Evolutionary conservation across 306 rosid species (phyloP).

Genomic region (Senna siamea): DNA sequence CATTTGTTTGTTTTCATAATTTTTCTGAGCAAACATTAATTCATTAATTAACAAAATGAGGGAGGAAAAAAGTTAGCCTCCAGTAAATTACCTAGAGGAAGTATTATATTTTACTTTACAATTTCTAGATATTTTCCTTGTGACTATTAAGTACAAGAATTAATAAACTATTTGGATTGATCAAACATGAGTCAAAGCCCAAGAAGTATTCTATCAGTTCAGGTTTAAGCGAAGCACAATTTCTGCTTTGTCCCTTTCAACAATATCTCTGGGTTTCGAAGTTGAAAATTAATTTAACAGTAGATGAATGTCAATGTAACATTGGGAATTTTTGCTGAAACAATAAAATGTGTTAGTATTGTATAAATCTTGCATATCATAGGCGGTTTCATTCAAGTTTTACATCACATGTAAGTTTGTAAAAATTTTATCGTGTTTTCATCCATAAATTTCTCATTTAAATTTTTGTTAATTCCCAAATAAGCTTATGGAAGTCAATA

Average conservation of each 20-base stretch:
- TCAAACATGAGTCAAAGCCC: neutral
- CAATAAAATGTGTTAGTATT: too few species aligned
- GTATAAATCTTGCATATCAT: neutral
- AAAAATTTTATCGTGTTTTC: constrained; percentile 12
- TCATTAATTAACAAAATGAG: neutral
- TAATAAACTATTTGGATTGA: neutral
- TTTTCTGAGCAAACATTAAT: neutral
- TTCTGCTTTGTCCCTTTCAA: neutral
- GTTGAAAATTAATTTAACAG: neutral
- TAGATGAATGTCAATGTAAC: constrained; percentile 26
- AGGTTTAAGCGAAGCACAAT: neutral
- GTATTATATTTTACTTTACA: neutral
- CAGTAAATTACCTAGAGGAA: neutral
- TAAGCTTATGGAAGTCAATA: neutral
- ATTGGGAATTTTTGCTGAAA: too few species aligned
- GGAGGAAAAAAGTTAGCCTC: neutral
- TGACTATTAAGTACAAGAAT: neutral
- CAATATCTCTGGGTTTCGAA: neutral
- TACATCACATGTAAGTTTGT: constrained; percentile 15
- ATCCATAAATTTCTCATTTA: constrained; percentile 12
- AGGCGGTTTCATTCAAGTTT: neutral
- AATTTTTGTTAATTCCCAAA: constrained; percentile 18
- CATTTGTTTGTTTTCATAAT: neutral
- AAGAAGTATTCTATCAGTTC: neutral
- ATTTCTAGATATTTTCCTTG: neutral